Evolutionary conservation across 768 basidiomycete genomes (phyloP), one percentile per base, ranked within the genome.

Genomic region (Hydnomerulius pinastri): DNA sequence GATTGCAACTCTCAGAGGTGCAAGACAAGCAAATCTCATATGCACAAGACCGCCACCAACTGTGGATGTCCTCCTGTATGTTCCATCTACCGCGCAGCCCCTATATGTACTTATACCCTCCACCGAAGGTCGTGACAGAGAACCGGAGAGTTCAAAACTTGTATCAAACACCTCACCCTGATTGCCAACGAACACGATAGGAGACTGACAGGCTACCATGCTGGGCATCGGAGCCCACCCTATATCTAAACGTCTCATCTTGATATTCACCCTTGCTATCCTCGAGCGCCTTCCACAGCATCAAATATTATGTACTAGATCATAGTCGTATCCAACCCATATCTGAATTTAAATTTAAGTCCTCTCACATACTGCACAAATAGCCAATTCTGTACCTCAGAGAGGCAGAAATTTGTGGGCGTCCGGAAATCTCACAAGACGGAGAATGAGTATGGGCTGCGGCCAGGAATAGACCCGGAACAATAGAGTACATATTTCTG

Each of bases 81-180:
- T 59, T 40, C 40, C n/a, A 2, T 28, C 2, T 8, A 17, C 10
- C 35, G 29, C 32, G 32, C 37, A 20, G 24, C 49, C 51, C 66
- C 61, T 58, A 56, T 58, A 23, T 12, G 6, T n/a, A 18, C 50
- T 52, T 6, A 60, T 33, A 39, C 12, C 27, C 27, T 6, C 12
- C 24, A 15, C 20, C 17, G 3, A 42, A 71, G 70, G 58, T 73
- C 12, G 57, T 71, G 0, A 73, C 71, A 15, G 71, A 71, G 17
- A 47, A 70, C 47, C 61, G 68, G 23, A 68, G 63, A 25, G 72
- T 71, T 46, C 70, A 71, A 7, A 71, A 71, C 27, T 8, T 71
- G 32, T 71, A 71, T 48, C 70, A 72, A 36, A 66, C 60, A 46
- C 46, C 54, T 11, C 65, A 73, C 44, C 60, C 68, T 29, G 71